Evolutionary conservation across 345 rosid species (phyloP).

Genomic region (Brassica incana): DNA sequence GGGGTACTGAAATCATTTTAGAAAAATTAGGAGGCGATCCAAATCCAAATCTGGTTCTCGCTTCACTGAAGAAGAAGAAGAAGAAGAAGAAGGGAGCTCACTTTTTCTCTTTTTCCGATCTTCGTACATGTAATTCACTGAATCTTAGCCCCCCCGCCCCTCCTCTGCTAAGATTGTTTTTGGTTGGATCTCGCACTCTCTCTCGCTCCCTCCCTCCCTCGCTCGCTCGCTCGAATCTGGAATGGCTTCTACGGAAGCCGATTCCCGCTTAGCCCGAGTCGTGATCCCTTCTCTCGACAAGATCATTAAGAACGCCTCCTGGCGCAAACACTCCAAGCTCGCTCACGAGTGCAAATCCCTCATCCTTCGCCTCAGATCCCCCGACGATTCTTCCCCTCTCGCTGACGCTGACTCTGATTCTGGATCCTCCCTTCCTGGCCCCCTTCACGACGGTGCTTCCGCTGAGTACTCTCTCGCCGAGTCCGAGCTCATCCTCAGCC

Average conservation of each 20-base stretch:
- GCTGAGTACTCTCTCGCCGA: conserved; percentile 70
- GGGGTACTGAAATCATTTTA: conserved; percentile 2
- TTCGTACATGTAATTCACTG: background rate
- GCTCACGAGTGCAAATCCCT: conserved; percentile 93
- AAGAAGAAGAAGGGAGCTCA: conserved; percentile 15
- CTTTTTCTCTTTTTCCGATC: background rate
- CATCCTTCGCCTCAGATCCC: conserved; percentile 62
- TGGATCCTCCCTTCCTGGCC: conserved; percentile 74
- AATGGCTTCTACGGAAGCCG: conserved; percentile 99
- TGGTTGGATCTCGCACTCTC: background rate
- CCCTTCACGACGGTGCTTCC: conserved; percentile 79
- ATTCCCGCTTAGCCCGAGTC: conserved; percentile 82
- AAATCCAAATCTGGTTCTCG: conserved; percentile 26
- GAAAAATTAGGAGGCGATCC: conserved; percentile 4
- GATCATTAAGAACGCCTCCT: conserved; percentile 88
- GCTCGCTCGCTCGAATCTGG: conserved; percentile 48
- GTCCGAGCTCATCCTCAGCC: conserved; percentile 82
- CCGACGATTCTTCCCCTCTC: conserved; percentile 36
- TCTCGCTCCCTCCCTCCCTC: background rate
- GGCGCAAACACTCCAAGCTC: conserved; percentile 97
- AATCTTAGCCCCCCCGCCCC: background rate
- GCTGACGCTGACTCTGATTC: conserved; percentile 45
- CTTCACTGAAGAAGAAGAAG: background rate
- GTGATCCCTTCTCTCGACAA: conserved; percentile 80
- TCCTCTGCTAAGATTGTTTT: background rate